Conservation (phyloP, 2,329 filamentous ascomycete species). For the Mycocentrospora acerina region DNA sequence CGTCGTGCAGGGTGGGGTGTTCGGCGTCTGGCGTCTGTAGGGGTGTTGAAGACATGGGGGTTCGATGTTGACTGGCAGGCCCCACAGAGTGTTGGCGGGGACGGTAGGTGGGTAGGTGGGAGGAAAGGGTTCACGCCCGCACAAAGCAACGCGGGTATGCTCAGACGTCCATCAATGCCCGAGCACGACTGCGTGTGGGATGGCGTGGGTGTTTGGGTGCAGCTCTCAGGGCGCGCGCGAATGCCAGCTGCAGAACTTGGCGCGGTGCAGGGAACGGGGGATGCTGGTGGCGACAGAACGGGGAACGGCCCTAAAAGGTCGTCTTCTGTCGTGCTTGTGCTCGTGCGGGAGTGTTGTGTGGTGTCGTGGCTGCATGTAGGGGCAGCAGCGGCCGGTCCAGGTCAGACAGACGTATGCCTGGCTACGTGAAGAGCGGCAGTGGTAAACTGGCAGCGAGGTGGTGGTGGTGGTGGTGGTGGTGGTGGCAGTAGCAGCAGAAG, state of each 20-base stretch:
- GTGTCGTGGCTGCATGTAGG: too few species aligned
- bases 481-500: too few species aligned
- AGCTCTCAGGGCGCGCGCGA: too few species aligned
- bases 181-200: slow-evolving; percentile 3
- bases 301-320: slow-evolving; percentile 2
- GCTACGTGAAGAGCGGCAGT: too few species aligned
- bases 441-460: too few species aligned
- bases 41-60: slow-evolving; percentile 32
- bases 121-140: slow-evolving; percentile 2
- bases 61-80: slow-evolving; percentile 8
- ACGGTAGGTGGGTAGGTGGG: slow-evolving; percentile 5
- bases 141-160: slow-evolving; percentile 9
- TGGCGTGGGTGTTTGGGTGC: not conserved
- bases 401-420: too few species aligned
- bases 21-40: slow-evolving; percentile 13
- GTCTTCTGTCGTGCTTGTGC: slow-evolving; percentile 2
- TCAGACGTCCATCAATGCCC: slow-evolving; percentile 25
- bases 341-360: not conserved
- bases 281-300: slow-evolving; percentile 12
- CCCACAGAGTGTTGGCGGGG: not conserved
- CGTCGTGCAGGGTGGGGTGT: slow-evolving; percentile 6
- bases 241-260: slow-evolving; percentile 11
- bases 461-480: too few species aligned
- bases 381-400: too few species aligned
- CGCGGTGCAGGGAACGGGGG: slow-evolving; percentile 23